Base-by-base conservation (phyloP, 768 basidiomycete species). In the Multifurca ochricompacta region DNA sequence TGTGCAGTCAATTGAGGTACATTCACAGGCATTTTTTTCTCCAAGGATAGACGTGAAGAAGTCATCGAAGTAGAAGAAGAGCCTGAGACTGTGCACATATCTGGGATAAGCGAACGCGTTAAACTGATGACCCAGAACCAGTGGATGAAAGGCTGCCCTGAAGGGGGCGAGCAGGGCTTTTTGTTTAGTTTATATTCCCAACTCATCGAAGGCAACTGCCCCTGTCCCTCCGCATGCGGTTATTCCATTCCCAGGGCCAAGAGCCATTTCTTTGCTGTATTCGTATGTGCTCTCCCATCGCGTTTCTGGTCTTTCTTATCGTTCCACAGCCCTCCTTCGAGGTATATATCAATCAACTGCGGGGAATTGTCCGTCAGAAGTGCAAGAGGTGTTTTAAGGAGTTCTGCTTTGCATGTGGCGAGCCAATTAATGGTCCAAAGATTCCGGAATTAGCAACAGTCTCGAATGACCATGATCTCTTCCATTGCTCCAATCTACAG, bases 101-200 rank as follows among this genome's bases (percentile, higher is more conserved):
- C 72, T 16, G 68, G 67, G 18, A 72, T 67, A 7, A 69, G 68
- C 36, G 77, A 80, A 52, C 68, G 69, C 16, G 74, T 82, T 30
- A 79, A 79, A 59, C 70, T 93, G 36, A 82, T 95, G 79, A 83
- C 83, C 19, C 87, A 90, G 68, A 90, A 89, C 25, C 84, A 93
- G 65, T 96, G 91, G 91, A 96, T 96, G 93, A 90, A 88, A 66
- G 93, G 93, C 18, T 96, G 93, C 69, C 92, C 93, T 0, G 92
- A 95, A 67, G 90, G 88, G 48, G 83, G 85, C 63, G 92, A 96
- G 67, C 92, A 96, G 65, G 81, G 81, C 54, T 87, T 87, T 70
- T 73, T 96, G 48, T 96, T 96, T 70, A 78, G 82, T 59, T 77
- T 92, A 28, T 94, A 92, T 67, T 78, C 82, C 43, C 77, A 86